A percentile compares a stretch with the other conserved stretches of the same genome.
phyloP scores from a whole-genome alignment of 176 grass and related monocot genomes.

The Olyra latifolia region DNA sequence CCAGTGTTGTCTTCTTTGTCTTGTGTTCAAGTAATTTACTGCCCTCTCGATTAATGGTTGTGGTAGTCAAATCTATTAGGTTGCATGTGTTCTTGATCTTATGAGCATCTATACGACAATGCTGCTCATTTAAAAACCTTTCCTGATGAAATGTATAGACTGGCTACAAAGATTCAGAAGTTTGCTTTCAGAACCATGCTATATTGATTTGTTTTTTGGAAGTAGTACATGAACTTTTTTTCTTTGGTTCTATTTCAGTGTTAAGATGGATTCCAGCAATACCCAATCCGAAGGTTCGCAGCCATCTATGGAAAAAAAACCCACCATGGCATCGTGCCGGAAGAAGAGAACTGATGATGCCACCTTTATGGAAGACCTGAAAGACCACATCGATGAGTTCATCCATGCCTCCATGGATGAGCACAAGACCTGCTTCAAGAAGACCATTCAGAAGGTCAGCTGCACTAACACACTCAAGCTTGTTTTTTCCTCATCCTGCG shows the following conservation, averaged over 20 bases:
- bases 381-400: slow-evolving; percentile 89
- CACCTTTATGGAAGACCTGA: slow-evolving; percentile 76
- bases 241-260: not conserved
- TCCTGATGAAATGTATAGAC: not conserved
- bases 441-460: slow-evolving; percentile 80
- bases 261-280: slow-evolving; percentile 65
- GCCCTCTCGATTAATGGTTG: not conserved
- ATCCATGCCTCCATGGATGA: slow-evolving; percentile 93
- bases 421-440: slow-evolving; percentile 92
- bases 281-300: slow-evolving; percentile 35
- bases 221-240: not conserved
- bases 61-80: not conserved
- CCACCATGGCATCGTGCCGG: slow-evolving; percentile 67
- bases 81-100: not conserved
- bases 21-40: not conserved
- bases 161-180: not conserved
- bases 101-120: not conserved
- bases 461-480: not conserved
- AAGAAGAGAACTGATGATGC: slow-evolving; percentile 82
- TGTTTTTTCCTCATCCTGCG: not conserved
- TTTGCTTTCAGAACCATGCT: not conserved
- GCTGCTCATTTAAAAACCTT: not conserved
- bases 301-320: slow-evolving; percentile 40
- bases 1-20: not conserved
- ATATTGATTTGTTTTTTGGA: not conserved